Base-by-base conservation (phyloP, 176 grass and related monocot genomes). In the Aegilops speltoides region DNA sequence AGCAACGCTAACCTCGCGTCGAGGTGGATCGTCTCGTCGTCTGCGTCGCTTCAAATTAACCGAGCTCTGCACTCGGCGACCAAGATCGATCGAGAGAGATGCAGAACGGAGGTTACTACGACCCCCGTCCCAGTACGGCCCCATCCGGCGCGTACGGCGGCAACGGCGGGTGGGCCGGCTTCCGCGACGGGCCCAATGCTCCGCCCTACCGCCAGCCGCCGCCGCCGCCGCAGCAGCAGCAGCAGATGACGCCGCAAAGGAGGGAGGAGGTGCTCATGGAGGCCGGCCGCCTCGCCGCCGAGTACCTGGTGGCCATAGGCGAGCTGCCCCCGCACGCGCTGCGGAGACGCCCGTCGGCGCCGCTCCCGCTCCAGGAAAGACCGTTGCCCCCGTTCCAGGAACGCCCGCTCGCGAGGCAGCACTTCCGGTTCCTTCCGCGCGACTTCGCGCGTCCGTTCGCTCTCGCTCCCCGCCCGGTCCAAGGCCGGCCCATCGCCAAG, bases 211-310 rank as follows among this genome's bases (percentile, higher is more conserved):
- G 24, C 32, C 67, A 45, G 2, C 40, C 41, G 56, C 43, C 40
- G 6, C 50, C 54, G 16, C 2, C 37, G 37, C 28, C 32, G 61
- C 37, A 10, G 10, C 64, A 3, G 31, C 36, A 19, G 25, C 4
- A 66, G 19, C 25, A 46, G 56, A 63, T 68, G 83, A 76, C 83
- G 3, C 60, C 60, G 20, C 52, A 28, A 1, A 15, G 79, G 76
- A 64, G 24, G 81, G 40, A 89, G 15, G 38, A 11, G 3, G 12
- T 64, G 4, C 29, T 84, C 10, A 28, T 84, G 56, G 75, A 66
- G 0, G 66, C 75, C 81, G 75, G 76, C 40, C 87, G 66, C 87
- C 66, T 89, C 75, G 75, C 82, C 66, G 76, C 66, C 8, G 87
- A 84, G 67, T 74, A 65, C 87, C 76, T 80, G n/a, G 76, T 74